Conservation (phyloP, 225 moss, liverwort and hornwort genomes). For the Antitrichia curtipendula region DNA sequence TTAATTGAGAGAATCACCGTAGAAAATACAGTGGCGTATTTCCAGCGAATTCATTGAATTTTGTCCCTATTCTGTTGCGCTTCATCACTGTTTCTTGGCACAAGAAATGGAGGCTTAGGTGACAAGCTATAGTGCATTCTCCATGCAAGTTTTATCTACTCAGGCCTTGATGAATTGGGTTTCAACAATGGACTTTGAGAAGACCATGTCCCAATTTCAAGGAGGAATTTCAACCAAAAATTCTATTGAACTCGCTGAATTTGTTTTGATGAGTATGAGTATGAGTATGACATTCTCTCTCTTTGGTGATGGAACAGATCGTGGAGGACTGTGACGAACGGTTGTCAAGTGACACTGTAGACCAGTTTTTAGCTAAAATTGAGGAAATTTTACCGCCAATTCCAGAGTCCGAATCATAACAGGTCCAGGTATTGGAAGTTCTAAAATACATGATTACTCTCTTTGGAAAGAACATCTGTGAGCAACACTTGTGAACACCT, state of each 20-base stretch:
- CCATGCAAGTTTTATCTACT: background rate
- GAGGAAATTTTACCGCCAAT: conserved; percentile 47
- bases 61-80: background rate
- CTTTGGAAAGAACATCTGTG: background rate
- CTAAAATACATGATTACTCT: background rate
- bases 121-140: background rate
- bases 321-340: conserved; percentile 97
- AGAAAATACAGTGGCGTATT: background rate
- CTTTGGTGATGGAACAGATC: conserved; percentile 34
- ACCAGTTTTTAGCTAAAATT: conserved; percentile 34
- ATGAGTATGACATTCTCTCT: background rate
- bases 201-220: background rate
- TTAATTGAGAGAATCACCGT: background rate
- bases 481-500: background rate
- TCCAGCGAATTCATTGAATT: background rate
- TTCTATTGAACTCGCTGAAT: background rate
- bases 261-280: background rate
- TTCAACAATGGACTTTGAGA: background rate
- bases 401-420: conserved; percentile 13
- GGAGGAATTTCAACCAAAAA: too few relatives aligned
- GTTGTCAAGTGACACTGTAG: conserved; percentile 45
- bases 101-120: background rate
- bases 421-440: background rate
- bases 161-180: background rate
- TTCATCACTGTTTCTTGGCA: background rate